Evolutionary conservation across 2,329 filamentous ascomycete species (phyloP), one percentile per base, ranked within the genome.

Genomic region (Calonectria pauciramosa): DNA sequence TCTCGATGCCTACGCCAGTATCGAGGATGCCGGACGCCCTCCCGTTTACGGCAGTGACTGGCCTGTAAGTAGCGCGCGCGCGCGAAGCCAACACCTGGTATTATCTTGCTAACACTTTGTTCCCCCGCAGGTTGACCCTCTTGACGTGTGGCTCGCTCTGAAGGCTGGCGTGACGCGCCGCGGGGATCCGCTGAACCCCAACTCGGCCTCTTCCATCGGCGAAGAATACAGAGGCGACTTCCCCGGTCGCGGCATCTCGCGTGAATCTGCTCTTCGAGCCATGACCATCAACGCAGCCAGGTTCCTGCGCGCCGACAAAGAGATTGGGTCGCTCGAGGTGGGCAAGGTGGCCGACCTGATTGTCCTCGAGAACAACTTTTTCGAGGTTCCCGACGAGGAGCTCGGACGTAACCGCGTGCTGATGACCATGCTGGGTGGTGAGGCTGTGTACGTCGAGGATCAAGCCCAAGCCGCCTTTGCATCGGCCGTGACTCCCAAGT

Each of bases 1-100:
- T 20, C 59, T 90, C 10, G 65, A 79, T 26, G 75, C 79, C 3
- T 79, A 68, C 47, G 75, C 71, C 5, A 63, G 75, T 1, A 70
- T 78, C 44, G 76, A 70, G 20, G 68, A 73, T 18, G 59, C 54
- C 38, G 75, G 75, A 3, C 64, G 64, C 26, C 41, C 18, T 34
- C 23, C 71, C 32, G 18, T 80, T 0, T 76, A 78, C 11, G 78
- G 77, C 0, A 80, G 77, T 30, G 76, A 79, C 44, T 80, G 77
- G 72, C 78, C 77, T 4, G 77, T 77, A 70, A 47, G 60, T 47
- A 11, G n/a, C 20, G 41, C 9, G n/a, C 20, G 41, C 9, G 3
- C 18, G 5, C 16, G 14, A 16, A 41, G 38, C 38, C 38, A 18
- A 41, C n/a, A n/a, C n/a, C n/a, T n/a, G n/a, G n/a, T n/a, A n/a